Conservation (phyloP, 768 basidiomycete genomes). For the Neoboletus subvelutipes region DNA sequence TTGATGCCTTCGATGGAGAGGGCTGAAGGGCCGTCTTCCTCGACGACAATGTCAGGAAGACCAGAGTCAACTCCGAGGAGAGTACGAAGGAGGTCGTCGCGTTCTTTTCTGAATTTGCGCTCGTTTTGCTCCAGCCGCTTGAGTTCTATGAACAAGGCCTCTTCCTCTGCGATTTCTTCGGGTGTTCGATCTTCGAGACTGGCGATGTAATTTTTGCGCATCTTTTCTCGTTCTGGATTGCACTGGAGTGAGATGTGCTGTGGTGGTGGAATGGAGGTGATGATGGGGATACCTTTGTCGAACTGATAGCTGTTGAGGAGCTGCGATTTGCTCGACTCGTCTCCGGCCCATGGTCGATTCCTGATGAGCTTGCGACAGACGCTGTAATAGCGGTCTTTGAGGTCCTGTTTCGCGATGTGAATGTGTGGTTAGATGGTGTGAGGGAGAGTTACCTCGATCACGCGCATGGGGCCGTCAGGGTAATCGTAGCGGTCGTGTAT, state of each 20-base stretch:
- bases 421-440: neutral
- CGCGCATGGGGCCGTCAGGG: constrained; percentile 48
- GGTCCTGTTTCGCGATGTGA: constrained; percentile 45
- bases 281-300: constrained; percentile 66
- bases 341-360: constrained; percentile 81
- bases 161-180: constrained; percentile 92
- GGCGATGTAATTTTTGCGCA: constrained; percentile 82
- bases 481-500: constrained; percentile 88
- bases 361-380: constrained; percentile 87
- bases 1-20: constrained; percentile 48
- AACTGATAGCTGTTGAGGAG: constrained; percentile 75
- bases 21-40: constrained; percentile 58
- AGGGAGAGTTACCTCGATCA: constrained; percentile 60
- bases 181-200: constrained; percentile 88
- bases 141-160: constrained; percentile 88
- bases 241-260: neutral
- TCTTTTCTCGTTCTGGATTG: constrained; percentile 73
- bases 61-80: constrained; percentile 88
- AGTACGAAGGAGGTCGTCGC: constrained; percentile 83
- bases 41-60: constrained; percentile 62
- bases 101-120: constrained; percentile 79
- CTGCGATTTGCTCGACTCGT: constrained; percentile 67
- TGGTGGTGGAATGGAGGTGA: too few species aligned
- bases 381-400: constrained; percentile 93
- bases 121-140: constrained; percentile 96